These are phyloP conservation scores for Cercophora scortea DNA, from an alignment of 495 filamentous ascomycete species.

Conservation along the genomic window DNA sequence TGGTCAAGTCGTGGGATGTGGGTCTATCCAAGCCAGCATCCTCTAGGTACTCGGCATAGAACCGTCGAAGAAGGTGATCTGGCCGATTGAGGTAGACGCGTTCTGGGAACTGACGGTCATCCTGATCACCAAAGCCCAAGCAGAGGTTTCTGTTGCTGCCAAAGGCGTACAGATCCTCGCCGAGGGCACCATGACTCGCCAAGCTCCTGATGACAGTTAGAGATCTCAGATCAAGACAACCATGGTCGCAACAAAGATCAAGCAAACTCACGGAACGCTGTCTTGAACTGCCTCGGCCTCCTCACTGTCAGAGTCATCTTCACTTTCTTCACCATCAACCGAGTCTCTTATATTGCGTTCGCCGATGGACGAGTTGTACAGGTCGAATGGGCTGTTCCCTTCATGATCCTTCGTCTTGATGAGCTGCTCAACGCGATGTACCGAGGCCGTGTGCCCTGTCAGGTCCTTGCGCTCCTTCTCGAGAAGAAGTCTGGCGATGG, in stretches of 20 bases:
- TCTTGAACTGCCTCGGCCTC: constrained; percentile 19
- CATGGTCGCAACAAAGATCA: not conserved
- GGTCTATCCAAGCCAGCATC: constrained; percentile 18
- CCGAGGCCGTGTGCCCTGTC: constrained; percentile 37
- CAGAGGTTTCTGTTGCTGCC: constrained; percentile 94
- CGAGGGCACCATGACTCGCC: constrained; percentile 19
- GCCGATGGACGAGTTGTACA: constrained; percentile 77
- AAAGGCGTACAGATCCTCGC: constrained; percentile 85
- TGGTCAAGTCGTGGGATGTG: constrained; percentile 27
- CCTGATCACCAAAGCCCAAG: constrained; percentile 84
- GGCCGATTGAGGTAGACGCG: constrained; percentile 72
- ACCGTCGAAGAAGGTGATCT: constrained; percentile 62
- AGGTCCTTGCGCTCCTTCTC: constrained; percentile 63
- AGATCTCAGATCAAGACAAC: not conserved
- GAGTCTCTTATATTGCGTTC: constrained; percentile 37
- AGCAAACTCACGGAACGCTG: constrained; percentile 10
- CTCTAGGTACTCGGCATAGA: constrained; percentile 54
- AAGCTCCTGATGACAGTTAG: constrained; percentile 3
- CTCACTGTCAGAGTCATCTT: constrained; percentile 36
- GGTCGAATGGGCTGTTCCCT: constrained; percentile 87
- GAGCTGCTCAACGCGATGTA: constrained; percentile 49
- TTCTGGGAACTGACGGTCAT: constrained; percentile 90
- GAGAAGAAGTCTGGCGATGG: constrained; percentile 73
- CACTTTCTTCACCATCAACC: constrained; percentile 13
- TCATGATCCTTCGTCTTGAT: constrained; percentile 95